A percentile compares a stretch with the other conserved stretches of the same genome.
These are phyloP conservation scores for Hericium coralloides DNA, from an alignment of 768 basidiomycete species.

Conservation along the genomic window DNA sequence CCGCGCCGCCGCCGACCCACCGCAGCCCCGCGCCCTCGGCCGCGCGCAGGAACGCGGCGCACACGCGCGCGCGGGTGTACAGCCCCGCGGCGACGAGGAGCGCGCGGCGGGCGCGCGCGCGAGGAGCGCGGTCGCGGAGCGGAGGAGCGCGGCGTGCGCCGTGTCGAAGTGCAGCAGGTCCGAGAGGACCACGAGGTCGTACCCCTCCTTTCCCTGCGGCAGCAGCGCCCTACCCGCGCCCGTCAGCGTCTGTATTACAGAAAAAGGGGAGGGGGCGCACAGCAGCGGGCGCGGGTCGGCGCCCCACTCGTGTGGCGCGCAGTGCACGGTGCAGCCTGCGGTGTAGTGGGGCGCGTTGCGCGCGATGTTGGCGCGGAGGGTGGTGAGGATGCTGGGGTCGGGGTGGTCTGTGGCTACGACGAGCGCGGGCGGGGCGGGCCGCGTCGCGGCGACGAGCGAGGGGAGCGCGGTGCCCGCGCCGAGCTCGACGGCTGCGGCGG, in stretches of 20 bases:
- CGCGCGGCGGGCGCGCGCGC: constrained; percentile 29
- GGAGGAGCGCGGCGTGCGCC: constrained; percentile 49
- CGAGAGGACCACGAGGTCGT: constrained; percentile 56
- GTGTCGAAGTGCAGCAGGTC: constrained; percentile 63
- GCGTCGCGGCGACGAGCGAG: constrained; percentile 46
- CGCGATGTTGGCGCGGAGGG: constrained; percentile 45
- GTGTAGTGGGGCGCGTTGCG: constrained; percentile 7
- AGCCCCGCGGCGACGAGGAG: constrained; percentile 53
- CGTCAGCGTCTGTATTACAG: neutral
- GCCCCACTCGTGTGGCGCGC: constrained; percentile 60
- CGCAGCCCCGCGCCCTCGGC: constrained; percentile 31
- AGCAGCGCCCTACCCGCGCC: neutral
- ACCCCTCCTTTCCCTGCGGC: constrained; percentile 20
- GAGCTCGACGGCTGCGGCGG: constrained; percentile 56
- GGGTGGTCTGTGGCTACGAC: constrained; percentile 65
- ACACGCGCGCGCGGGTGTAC: constrained; percentile 46
- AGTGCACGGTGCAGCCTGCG: constrained; percentile 34
- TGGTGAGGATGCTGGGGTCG: constrained; percentile 49
- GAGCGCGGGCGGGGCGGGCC: constrained; percentile 34
- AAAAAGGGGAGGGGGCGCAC: constrained; percentile 27
- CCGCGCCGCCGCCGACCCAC: constrained; percentile 44
- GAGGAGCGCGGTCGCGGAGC: constrained; percentile 42
- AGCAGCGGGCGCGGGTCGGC: constrained; percentile 33
- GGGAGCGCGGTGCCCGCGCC: constrained; percentile 64
- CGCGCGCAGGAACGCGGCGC: constrained; percentile 41